Evolutionary conservation across 768 basidiomycete genomes (phyloP), one percentile per base, ranked within the genome.

Genomic region (Epithele typhae): DNA sequence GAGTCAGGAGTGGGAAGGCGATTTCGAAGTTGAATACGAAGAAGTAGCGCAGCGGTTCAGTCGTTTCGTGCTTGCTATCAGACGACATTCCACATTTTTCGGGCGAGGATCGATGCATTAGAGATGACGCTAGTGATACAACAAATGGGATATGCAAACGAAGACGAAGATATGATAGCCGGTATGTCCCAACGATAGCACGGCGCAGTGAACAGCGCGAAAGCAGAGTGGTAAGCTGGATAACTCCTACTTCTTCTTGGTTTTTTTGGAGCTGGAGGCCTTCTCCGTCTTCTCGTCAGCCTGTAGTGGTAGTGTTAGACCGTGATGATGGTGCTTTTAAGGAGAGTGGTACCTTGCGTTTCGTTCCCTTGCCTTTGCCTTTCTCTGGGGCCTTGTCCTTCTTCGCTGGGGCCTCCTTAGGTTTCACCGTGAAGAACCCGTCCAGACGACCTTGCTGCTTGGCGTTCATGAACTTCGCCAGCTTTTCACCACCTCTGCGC

Each of bases 381-480:
- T 68, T 68, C 52, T 74, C 72, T 12, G 49, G 58, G 0, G 59
- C 55, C 9, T 67, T 67, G 14, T 65, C 66, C 22, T 72, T 77
- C 34, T 80, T 76, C 14, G 40, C 23, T 45, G 80, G 78, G 5
- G 79, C 69, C 3, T 61, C 52, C 53, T 81, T 81, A 2, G 79
- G 66, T 58, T 87, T 82, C 10, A 82, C 79, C 1, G 84, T 80
- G 68, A 99, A 99, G 69, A 99, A 99, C 0, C 92, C 87, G 59
- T 98, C 96, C 12, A 99, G 74, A 9, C 96, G 83, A 8, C 96
- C 94, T 67, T 99, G 96, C 58, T 98, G 96, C 61, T 97, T 98
- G 25, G 83, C 79, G 43, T 79, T 83, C 40, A 97, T 70, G 64
- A 79, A 87, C 59, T 93, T 96, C 38, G 81, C 73, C 35, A 99